A percentile compares a stretch with the other conserved stretches of the same genome.
phyloP scores from a whole-genome alignment of 345 rosid species.

The Raphanus raphanistrum region DNA sequence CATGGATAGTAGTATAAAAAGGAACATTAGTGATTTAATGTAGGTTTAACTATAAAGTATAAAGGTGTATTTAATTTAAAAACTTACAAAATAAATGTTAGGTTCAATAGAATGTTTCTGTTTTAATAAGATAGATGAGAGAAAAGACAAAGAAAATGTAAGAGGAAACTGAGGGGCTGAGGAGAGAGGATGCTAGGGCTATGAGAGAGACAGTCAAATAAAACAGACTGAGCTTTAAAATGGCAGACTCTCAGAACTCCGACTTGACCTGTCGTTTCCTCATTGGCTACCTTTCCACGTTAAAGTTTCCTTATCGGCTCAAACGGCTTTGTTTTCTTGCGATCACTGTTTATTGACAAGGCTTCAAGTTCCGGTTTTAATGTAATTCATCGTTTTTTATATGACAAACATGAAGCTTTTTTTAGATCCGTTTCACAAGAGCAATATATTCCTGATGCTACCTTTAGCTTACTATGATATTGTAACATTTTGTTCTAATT shows the following conservation, averaged over 20 bases:
- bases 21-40: too few species aligned
- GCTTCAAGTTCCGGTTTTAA: not conserved
- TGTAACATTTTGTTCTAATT: too few species aligned
- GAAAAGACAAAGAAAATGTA: conserved; percentile 27
- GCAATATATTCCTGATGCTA: too few species aligned
- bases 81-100: too few species aligned
- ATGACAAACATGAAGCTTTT: too few species aligned
- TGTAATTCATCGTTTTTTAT: not conserved
- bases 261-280: conserved; percentile 41
- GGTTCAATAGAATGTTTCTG: too few species aligned
- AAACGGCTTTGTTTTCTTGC: conserved; percentile 11
- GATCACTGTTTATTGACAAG: conserved; percentile 25
- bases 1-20: too few species aligned
- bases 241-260: conserved; percentile 32
- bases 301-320: conserved; percentile 21
- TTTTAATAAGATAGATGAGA: too few species aligned
- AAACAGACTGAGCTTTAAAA: conserved; percentile 32
- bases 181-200: not conserved
- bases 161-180: conserved; percentile 21
- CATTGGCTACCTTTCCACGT: conserved; percentile 30
- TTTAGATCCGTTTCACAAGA: too few species aligned
- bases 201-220: conserved; percentile 32
- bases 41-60: too few species aligned
- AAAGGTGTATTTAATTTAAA: too few species aligned
- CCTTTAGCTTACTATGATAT: too few species aligned